Evolutionary conservation across 169 alveolate species (phyloP).

Genomic region (Plasmodium fragile): DNA sequence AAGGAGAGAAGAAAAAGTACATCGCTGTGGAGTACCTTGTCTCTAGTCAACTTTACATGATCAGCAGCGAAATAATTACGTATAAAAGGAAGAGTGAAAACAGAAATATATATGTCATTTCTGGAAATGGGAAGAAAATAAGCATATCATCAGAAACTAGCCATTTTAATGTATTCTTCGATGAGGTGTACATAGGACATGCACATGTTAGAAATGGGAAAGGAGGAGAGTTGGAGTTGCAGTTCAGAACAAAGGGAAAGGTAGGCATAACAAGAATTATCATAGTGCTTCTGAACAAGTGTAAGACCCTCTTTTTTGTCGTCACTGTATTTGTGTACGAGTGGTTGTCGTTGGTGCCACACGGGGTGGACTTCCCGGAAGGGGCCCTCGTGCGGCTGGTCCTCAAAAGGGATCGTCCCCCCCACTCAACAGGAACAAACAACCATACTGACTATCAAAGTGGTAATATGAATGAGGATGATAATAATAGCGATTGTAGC

Average conservation of each 20-base stretch:
- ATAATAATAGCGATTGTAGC: neutral
- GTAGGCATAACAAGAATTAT: conserved; percentile 22
- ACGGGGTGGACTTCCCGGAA: conserved; percentile 25
- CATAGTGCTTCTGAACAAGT: conserved; percentile 17
- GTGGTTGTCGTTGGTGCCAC: conserved; percentile 11
- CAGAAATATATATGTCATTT: conserved; percentile 19
- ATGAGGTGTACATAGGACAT: conserved; percentile 17
- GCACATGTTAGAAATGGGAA: conserved; percentile 12
- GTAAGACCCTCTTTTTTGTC: conserved; percentile 30
- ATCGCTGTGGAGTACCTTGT: conserved; percentile 42
- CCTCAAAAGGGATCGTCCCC: neutral
- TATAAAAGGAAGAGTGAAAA: neutral
- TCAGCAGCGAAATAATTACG: neutral
- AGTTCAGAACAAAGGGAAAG: neutral
- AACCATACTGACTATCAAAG: neutral
- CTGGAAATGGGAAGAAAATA: conserved; percentile 32
- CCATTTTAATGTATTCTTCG: conserved; percentile 31
- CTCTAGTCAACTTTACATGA: conserved; percentile 13
- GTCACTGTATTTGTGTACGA: conserved; percentile 19
- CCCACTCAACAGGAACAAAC: neutral
- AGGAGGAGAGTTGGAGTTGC: conserved; percentile 14
- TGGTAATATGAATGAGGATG: neutral
- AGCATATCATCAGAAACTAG: neutral
- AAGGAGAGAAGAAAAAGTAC: conserved; percentile 17
- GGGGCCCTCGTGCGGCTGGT: conserved; percentile 14